These are phyloP conservation scores for Boletus rufocinnamomeus DNA, from an alignment of 768 basidiomycete species.

Conservation along the genomic window DNA sequence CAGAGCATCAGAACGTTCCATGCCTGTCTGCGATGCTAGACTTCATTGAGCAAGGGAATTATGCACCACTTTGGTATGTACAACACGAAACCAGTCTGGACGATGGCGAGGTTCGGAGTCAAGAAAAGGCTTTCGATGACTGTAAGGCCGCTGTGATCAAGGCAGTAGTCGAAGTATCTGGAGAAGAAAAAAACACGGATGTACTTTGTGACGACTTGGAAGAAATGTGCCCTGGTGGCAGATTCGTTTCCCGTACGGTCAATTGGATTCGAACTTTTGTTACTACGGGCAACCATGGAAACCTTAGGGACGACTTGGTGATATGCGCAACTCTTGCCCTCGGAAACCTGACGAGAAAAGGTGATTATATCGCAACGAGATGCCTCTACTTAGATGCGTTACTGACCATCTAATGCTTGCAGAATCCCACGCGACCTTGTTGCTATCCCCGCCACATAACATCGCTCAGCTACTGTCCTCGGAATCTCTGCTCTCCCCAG, in stretches of 20 bases:
- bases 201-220: conserved; percentile 74
- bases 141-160: conserved; percentile 89
- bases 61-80: conserved; percentile 64
- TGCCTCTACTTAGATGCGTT: conserved; percentile 1
- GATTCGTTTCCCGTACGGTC: conserved; percentile 72
- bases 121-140: conserved; percentile 72
- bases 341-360: conserved; percentile 78
- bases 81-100: conserved; percentile 36
- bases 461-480: conserved; percentile 65
- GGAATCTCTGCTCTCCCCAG: conserved; percentile 50
- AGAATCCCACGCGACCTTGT: conserved; percentile 62
- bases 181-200: conserved; percentile 77
- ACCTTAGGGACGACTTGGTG: conserved; percentile 67
- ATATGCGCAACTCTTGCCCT: conserved; percentile 83
- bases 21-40: conserved; percentile 66
- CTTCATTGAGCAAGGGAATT: conserved; percentile 74
- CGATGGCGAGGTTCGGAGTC: conserved; percentile 52
- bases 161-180: conserved; percentile 81
- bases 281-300: conserved; percentile 34
- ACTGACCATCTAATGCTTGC: conserved; percentile 10
- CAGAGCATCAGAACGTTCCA: conserved; percentile 54
- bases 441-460: conserved; percentile 66
- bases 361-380: conserved; percentile 39
- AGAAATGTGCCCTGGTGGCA: conserved; percentile 59
- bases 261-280: conserved; percentile 70